A percentile compares a stretch with the other conserved stretches of the same genome.
phyloP scores from a whole-genome alignment of 179 eudicot genomes.

The Gypsophila paniculata region DNA sequence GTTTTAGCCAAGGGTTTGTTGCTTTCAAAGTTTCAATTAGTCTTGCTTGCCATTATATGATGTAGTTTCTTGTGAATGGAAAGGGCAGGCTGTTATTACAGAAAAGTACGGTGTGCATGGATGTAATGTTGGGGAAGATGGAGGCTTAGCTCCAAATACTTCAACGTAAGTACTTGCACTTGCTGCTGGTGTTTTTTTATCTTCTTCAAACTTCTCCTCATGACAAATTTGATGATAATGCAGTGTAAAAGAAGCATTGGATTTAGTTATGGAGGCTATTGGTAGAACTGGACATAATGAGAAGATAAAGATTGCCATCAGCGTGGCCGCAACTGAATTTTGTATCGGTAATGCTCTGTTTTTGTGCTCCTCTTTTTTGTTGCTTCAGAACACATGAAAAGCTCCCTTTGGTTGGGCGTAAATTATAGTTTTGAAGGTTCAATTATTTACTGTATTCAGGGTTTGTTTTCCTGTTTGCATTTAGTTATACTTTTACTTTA shows the following conservation, averaged over 20 bases:
- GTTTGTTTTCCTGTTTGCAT: not conserved
- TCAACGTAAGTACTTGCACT: constrained; percentile 54
- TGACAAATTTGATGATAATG: constrained; percentile 22
- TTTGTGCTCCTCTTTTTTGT: constrained; percentile 3
- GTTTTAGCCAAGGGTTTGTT: constrained; percentile 2
- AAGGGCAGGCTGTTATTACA: constrained; percentile 76
- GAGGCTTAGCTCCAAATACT: constrained; percentile 89
- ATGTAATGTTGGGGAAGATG: constrained; percentile 90
- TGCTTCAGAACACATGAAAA: not conserved
- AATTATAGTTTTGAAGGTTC: not conserved
- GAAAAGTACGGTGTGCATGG: constrained; percentile 75
- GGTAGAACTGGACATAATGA: constrained; percentile 72
- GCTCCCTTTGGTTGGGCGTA: not conserved
- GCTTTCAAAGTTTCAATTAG: not conserved
- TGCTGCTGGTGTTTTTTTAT: constrained; percentile 10
- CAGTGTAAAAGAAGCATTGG: constrained; percentile 85
- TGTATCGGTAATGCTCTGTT: constrained; percentile 63
- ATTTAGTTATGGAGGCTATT: constrained; percentile 85
- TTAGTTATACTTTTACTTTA: constrained; percentile 21
- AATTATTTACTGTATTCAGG: not conserved
- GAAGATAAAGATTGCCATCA: constrained; percentile 76
- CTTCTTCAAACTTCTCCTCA: not conserved
- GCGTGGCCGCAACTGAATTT: constrained; percentile 90
- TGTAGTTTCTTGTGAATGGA: constrained; percentile 29
- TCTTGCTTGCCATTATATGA: constrained; percentile 11